These are phyloP conservation scores for Pseudoneurospora amorphoporcata DNA, from an alignment of 495 filamentous ascomycete species.

Conservation along the genomic window DNA sequence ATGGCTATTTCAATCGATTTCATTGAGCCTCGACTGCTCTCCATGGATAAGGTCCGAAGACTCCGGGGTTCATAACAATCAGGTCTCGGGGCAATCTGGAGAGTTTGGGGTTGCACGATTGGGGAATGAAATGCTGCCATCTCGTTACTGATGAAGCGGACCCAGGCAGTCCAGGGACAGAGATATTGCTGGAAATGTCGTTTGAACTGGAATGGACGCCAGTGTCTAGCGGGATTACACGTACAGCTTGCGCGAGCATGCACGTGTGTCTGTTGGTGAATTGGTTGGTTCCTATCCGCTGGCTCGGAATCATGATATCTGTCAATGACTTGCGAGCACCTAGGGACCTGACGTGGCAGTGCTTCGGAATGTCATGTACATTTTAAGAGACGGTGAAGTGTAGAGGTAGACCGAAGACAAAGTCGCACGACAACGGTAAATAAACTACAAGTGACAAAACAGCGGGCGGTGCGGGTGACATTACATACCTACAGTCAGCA, in stretches of 20 bases:
- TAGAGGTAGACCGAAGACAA: not conserved
- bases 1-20: not conserved
- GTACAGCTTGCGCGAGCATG: not conserved
- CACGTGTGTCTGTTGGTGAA: not conserved
- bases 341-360: not conserved
- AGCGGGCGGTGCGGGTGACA: not conserved
- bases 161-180: not conserved
- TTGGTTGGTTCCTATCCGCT: not conserved
- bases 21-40: not conserved
- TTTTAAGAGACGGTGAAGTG: not conserved
- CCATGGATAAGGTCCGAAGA: not conserved
- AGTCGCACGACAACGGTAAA: not conserved
- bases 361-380: not conserved
- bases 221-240: not conserved
- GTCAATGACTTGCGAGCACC: not conserved
- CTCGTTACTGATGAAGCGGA: not conserved
- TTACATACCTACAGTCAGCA: too few relatives aligned
- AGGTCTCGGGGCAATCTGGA: not conserved
- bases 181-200: not conserved
- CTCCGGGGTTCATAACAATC: not conserved
- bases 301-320: not conserved
- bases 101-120: not conserved
- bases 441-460: not conserved
- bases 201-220: not conserved
- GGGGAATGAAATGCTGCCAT: not conserved